These are phyloP conservation scores for Pythium rhizo-oryzae DNA, from an alignment of 352 stramenopile species.

Conservation along the genomic window DNA sequence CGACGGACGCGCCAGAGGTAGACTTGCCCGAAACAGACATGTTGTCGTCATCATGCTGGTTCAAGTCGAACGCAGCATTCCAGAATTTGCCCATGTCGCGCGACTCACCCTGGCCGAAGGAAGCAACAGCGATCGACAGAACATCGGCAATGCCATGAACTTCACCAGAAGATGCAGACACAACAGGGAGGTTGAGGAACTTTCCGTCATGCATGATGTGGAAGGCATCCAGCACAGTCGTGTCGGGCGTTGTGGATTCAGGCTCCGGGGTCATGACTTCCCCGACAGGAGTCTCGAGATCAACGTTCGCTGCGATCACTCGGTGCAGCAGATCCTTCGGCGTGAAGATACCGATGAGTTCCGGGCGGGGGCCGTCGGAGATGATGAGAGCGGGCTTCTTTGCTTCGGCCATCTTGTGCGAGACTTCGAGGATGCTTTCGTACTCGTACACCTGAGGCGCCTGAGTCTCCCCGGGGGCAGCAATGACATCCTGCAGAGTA, in stretches of 20 bases:
- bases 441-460: constrained; percentile 74
- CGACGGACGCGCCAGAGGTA: constrained; percentile 44
- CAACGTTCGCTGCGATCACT: constrained; percentile 92
- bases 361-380: constrained; percentile 48
- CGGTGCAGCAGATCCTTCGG: constrained; percentile 97
- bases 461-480: constrained; percentile 60
- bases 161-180: constrained; percentile 68
- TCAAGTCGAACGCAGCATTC: constrained; percentile 69
- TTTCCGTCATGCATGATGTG: constrained; percentile 99
- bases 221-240: constrained; percentile 96
- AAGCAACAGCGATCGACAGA: constrained; percentile 73
- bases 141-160: constrained; percentile 86
- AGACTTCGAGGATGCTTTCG: constrained; percentile 73
- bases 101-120: constrained; percentile 70
- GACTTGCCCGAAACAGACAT: constrained; percentile 57
- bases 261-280: constrained; percentile 96
- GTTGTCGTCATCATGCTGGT: constrained; percentile 61
- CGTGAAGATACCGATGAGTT: constrained; percentile 97
- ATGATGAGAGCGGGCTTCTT: constrained; percentile 83
- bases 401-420: constrained; percentile 73
- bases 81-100: constrained; percentile 82
- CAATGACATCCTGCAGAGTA: constrained; percentile 76
- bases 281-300: constrained; percentile 90
- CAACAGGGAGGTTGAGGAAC: constrained; percentile 97
- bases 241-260: constrained; percentile 93